Evolutionary conservation across 768 basidiomycete genomes (phyloP).

Genomic region (Mrakia gelida): DNA sequence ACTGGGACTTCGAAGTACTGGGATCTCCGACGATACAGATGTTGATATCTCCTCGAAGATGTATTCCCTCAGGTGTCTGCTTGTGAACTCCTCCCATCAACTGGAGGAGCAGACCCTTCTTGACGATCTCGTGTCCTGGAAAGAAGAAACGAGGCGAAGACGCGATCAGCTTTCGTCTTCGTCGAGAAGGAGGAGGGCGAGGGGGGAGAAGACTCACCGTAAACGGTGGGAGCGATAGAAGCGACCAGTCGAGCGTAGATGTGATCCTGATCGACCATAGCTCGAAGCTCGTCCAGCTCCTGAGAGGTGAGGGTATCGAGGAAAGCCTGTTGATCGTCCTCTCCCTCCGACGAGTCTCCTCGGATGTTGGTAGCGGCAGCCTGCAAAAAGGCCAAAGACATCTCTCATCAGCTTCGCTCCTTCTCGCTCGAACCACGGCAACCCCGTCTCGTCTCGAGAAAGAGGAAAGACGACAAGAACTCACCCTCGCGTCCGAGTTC

Average conservation of each 20-base stretch:
- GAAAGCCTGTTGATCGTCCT: constrained; percentile 65
- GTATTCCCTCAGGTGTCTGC: constrained; percentile 90
- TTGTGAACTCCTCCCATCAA: constrained; percentile 99
- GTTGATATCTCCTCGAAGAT: constrained; percentile 96
- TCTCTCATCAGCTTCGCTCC: background rate
- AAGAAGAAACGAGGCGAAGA: background rate
- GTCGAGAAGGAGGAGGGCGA: background rate
- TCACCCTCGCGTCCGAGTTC: constrained; percentile 78
- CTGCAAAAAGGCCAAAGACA: background rate
- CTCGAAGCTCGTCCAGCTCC: constrained; percentile 88
- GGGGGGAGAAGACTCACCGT: constrained; percentile 49
- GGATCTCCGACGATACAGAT: constrained; percentile 98
- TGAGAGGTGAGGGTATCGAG: constrained; percentile 83
- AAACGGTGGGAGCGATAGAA: constrained; percentile 95
- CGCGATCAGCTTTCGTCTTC: constrained; percentile 53
- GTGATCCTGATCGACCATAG: constrained; percentile 89
- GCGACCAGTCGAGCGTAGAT: constrained; percentile 91
- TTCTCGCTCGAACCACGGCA: too few relatives aligned
- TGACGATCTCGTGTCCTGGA: constrained; percentile 89
- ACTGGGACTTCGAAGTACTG: constrained; percentile 95
- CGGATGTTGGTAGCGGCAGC: constrained; percentile 70
- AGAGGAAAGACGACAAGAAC: constrained; percentile 39
- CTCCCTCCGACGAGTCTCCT: constrained; percentile 76
- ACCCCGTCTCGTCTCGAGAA: too few relatives aligned
- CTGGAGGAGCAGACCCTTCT: constrained; percentile 92